Base-by-base conservation (phyloP, 2,329 filamentous ascomycete species). In the Stachybotrys echinatus region DNA sequence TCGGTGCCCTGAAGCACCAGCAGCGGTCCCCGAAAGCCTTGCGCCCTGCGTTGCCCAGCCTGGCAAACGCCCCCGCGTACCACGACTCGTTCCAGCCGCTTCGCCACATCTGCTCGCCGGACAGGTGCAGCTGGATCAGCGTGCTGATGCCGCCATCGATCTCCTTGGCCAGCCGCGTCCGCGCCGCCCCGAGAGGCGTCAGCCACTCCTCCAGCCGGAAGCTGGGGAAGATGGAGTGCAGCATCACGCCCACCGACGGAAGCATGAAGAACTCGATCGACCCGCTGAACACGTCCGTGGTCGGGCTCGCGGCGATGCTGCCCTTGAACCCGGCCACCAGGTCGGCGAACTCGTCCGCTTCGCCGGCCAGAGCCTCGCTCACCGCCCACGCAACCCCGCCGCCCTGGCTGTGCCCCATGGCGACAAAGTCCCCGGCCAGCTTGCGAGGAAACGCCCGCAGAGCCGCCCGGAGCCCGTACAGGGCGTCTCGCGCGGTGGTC, bases 351-450 rank as follows among this genome's bases (percentile, higher is more conserved):
- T 50, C 23, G 2, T 3, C 31, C 0, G 65, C 58, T 3, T 54
- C 48, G 5, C 50, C 38, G 1, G 56, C 65, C 23, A 68, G 62
- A 5, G 57, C 47, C n/a, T 56, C 53, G 0, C 54, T 53, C 1
- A 48, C 48, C 12, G 38, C 50, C 75, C 75, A 79, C 0, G 69
- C 69, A 1, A 65, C 65, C 0, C 63, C 66, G 7, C 73, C 74
- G 7, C 75, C 75, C 55, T 78, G 72, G 8, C 67, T 73, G 48
- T 76, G 72, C 2, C 74, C 74, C 51, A 72, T 64, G n/a, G 67
- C 62, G 3, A 75, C 71, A 43, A 74, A 79, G 1, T 66, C 57
- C 1, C 61, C 51, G 2, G 53, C 61, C 0, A 73, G 56, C 0
- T 59, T 54, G 2, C 58, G 54, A 0, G 65, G 55, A 48, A 76